Conservation (phyloP, 108 stramenopile species). For the Chaetoceros muelleri region DNA sequence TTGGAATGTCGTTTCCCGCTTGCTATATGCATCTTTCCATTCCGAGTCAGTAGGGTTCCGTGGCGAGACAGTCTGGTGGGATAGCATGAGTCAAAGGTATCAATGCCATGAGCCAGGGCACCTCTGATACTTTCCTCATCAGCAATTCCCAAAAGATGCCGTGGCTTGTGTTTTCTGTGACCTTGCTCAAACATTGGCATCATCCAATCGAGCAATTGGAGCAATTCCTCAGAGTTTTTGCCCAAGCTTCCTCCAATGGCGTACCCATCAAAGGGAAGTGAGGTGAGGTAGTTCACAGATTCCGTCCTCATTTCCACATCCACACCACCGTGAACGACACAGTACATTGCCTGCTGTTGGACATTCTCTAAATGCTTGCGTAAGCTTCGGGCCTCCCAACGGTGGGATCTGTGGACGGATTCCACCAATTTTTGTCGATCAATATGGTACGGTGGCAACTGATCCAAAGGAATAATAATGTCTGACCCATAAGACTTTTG, state of each 20-base stretch:
- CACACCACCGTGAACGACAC: slow-evolving; percentile 87
- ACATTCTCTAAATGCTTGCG: slow-evolving; percentile 69
- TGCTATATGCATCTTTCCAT: slow-evolving; percentile 54
- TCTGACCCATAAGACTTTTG: slow-evolving; percentile 89
- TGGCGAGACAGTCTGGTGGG: slow-evolving; percentile 82
- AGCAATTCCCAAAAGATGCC: slow-evolving; percentile 90
- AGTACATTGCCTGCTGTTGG: slow-evolving; percentile 84
- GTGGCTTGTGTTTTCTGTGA: slow-evolving; percentile 56
- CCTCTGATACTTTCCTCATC: slow-evolving; percentile 75
- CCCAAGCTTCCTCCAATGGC: slow-evolving; percentile 89
- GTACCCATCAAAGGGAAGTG: slow-evolving; percentile 89
- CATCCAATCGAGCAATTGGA: slow-evolving; percentile 76
- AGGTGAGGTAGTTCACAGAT: slow-evolving; percentile 79
- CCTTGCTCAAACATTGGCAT: slow-evolving; percentile 76
- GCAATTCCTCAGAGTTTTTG: slow-evolving; percentile 72
- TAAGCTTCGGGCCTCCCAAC: slow-evolving; percentile 88
- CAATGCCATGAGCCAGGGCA: slow-evolving; percentile 71
- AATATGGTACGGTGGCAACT: slow-evolving; percentile 85
- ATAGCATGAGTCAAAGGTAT: slow-evolving; percentile 89
- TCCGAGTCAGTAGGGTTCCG: slow-evolving; percentile 60
- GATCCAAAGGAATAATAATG: slow-evolving; percentile 93
- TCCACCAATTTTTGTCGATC: slow-evolving; percentile 41
- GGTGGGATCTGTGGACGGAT: slow-evolving; percentile 78
- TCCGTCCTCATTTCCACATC: slow-evolving; percentile 64
- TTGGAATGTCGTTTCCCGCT: slow-evolving; percentile 39